These are phyloP conservation scores for Syncephalastrum sp. DNA, from an alignment of 371 early-diverging fungal genomes.

Conservation along the genomic window DNA sequence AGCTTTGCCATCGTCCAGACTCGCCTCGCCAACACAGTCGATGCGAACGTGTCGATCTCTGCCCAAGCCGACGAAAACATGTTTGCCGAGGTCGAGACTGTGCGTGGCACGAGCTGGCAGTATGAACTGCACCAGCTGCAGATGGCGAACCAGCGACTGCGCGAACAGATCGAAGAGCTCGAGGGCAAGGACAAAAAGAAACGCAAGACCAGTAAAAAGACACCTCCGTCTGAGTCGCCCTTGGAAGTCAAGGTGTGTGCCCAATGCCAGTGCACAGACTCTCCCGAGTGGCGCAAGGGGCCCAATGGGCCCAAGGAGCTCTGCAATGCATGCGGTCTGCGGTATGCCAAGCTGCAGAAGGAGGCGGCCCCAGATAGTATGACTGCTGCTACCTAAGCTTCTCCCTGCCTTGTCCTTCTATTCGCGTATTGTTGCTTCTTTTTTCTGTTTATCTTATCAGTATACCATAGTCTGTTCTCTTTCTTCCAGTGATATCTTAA, in stretches of 20 bases:
- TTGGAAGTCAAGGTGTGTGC: constrained; percentile 35
- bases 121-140: constrained; percentile 50
- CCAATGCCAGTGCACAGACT: constrained; percentile 71
- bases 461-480: no score
- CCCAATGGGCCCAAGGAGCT: constrained; percentile 77
- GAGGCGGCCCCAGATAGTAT: neutral
- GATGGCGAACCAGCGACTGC: constrained; percentile 32
- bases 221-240: constrained; percentile 5
- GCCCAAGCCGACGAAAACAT: constrained; percentile 22
- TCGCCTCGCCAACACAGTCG: constrained; percentile 13
- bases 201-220: constrained; percentile 26
- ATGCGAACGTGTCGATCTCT: constrained; percentile 16
- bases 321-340: constrained; percentile 88
- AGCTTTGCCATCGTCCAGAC: constrained; percentile 47
- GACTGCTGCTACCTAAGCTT: no score
- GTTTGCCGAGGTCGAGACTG: constrained; percentile 39
- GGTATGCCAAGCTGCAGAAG: constrained; percentile 31
- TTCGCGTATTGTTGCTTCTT: no score
- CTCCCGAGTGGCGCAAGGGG: constrained; percentile 85
- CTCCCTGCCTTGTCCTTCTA: no score
- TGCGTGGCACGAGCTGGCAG: constrained; percentile 45
- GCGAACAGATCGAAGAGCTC: constrained; percentile 35
- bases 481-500: no score
- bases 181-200: constrained; percentile 17
- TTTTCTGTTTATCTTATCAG: no score